Evolutionary conservation across 805 yeast species (phyloP).

Genomic region (Brettanomyces sp.): DNA sequence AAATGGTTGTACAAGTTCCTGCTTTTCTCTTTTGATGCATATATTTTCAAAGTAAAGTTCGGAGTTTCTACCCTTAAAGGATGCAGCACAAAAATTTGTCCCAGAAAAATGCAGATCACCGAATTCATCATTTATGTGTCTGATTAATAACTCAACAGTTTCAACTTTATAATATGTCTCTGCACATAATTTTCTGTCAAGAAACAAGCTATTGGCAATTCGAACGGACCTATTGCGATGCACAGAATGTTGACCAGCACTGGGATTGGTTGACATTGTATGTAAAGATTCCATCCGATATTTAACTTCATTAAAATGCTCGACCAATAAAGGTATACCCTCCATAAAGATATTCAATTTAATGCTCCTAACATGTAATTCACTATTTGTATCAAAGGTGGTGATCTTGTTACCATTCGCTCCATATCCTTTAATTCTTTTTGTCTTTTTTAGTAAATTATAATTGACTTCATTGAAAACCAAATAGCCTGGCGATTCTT

Average conservation of each 20-base stretch:
- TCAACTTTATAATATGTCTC: constrained; percentile 9
- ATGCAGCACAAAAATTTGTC: background rate
- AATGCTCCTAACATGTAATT: constrained; percentile 7
- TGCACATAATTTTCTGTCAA: constrained; percentile 10
- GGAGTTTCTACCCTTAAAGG: background rate
- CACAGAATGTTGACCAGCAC: too few relatives aligned
- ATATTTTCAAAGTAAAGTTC: background rate
- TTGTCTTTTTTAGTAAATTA: background rate
- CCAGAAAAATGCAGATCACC: constrained; percentile 21
- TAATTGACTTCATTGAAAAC: too few relatives aligned
- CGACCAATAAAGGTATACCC: too few relatives aligned
- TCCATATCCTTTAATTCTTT: constrained; percentile 16
- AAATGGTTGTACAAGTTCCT: constrained; percentile 2
- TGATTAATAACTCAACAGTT: constrained; percentile 8
- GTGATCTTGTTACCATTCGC: constrained; percentile 10
- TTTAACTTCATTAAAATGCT: too few relatives aligned
- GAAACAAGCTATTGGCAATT: constrained; percentile 19
- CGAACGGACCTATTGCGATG: constrained; percentile 2
- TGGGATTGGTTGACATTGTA: too few relatives aligned
- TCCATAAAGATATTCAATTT: background rate
- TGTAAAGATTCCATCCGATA: too few relatives aligned
- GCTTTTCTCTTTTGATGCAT: constrained; percentile 1
- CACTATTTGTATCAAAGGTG: constrained; percentile 2
- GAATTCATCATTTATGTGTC: constrained; percentile 20
- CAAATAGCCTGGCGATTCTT: too few relatives aligned